Evolutionary conservation across 352 stramenopile species (phyloP), one percentile per base, ranked within the genome.

Genomic region (Globisporangium cederbergense): DNA sequence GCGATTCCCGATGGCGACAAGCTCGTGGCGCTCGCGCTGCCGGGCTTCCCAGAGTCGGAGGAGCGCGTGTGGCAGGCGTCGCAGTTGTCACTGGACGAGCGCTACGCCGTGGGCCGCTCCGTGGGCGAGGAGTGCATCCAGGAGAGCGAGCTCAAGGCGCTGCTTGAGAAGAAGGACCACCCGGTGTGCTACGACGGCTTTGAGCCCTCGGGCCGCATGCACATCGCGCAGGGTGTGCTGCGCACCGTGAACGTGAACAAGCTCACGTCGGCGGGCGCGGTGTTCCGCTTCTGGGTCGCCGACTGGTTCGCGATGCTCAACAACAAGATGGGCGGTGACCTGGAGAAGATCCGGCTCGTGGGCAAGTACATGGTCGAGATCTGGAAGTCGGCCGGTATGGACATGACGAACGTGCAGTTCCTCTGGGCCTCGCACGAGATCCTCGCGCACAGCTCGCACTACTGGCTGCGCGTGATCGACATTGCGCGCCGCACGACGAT

Each of bases 251-350:
- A 99, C 77, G 97, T 99, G 64, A 93, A 93, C 75, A 89, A 88
- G 46, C 80, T 95, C n/a, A 99, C 96, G 40, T 86, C 77, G 13
- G 73, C 88, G 5, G 97, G 97, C 32, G 93, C 94, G 28, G 96
- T 98, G 9, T 99, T 99, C 76, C 96, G 98, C 71, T 99, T 99
- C 77, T 99, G 98, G 98, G 97, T 99, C 32, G 98, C 98, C n/a
- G 98, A 99, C 76, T 99, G 98, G 98, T 99, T 99, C 75, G 98
- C 97, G 16, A 95, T 99, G 70, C 94, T 99, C 70, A 99, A 99
- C 78, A 98, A 98, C 78, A 99, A 99, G 80, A 99, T 99, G 96
- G 96, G 95, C 58, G 97, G 97, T 40, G 96, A 99, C 73, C 76
- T 99, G 28, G 85, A 96, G 50, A 99, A 99, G 81, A 99, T 99